Evolutionary conservation across 192 early-diverging fungal species (phyloP).

Genomic region (Coemansia sp.): DNA sequence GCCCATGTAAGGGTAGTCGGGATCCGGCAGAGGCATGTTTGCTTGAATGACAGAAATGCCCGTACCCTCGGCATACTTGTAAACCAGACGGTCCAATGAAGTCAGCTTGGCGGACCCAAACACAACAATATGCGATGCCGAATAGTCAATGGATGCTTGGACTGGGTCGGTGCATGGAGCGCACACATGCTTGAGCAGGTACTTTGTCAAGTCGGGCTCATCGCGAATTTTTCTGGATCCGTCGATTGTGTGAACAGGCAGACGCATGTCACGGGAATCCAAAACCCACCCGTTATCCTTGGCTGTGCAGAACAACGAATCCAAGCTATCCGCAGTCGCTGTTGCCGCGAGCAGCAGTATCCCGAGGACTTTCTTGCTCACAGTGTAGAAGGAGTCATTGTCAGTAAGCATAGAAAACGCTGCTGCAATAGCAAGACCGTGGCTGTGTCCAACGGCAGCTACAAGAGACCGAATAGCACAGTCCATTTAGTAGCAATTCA

Average conservation of each 20-base stretch:
- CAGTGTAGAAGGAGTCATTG: constrained; percentile 72
- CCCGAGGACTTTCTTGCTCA: constrained; percentile 76
- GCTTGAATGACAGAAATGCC: constrained; percentile 58
- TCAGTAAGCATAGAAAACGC: constrained; percentile 77
- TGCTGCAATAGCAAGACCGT: constrained; percentile 84
- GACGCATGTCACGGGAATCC: constrained; percentile 59
- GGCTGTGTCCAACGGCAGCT: constrained; percentile 77
- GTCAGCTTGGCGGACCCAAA: constrained; percentile 83
- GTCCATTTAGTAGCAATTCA: not conserved
- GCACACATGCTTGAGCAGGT: constrained; percentile 65
- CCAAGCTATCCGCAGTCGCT: constrained; percentile 50
- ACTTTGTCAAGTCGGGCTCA: constrained; percentile 57
- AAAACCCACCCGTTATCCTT: constrained; percentile 59
- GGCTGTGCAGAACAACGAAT: constrained; percentile 63
- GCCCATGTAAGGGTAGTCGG: constrained; percentile 63
- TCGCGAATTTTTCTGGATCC: constrained; percentile 67
- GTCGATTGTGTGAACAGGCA: constrained; percentile 78
- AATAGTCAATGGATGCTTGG: constrained; percentile 46
- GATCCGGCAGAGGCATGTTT: not conserved
- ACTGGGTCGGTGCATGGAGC: constrained; percentile 58
- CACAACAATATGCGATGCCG: constrained; percentile 77
- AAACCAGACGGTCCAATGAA: constrained; percentile 78
- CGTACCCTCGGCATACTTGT: constrained; percentile 81
- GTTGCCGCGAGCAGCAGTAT: constrained; percentile 83
- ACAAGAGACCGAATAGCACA: not conserved